These are phyloP conservation scores for Pichia terricola DNA, from an alignment of 1,139 yeast species.

Conservation along the genomic window DNA sequence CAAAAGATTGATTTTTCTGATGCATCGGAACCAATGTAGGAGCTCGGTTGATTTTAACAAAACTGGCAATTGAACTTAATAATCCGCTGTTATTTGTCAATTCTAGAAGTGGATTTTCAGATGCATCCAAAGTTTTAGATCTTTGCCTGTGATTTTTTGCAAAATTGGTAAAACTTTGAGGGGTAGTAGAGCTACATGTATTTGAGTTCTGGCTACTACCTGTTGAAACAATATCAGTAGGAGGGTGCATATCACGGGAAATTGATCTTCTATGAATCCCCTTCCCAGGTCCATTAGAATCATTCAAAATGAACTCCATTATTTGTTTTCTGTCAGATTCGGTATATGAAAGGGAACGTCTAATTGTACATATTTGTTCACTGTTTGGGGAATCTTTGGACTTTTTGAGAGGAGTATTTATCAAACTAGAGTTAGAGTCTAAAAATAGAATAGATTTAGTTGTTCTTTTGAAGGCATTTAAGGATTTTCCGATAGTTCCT, in stretches of 20 bases:
- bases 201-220: neutral
- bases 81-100: slow-evolving; percentile 15
- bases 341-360: slow-evolving; percentile 9
- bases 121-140: slow-evolving; percentile 21
- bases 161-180: too few species aligned
- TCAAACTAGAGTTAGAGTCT: slow-evolving; percentile 11
- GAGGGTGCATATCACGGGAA: neutral
- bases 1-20: neutral
- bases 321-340: slow-evolving; percentile 8
- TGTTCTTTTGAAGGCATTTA: slow-evolving; percentile 14
- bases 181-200: neutral
- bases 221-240: neutral
- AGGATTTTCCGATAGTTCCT: slow-evolving; percentile 14
- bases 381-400: neutral
- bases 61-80: slow-evolving; percentile 21
- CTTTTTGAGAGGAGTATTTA: neutral
- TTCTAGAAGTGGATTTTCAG: slow-evolving; percentile 14
- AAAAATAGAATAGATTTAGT: slow-evolving; percentile 19
- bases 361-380: slow-evolving; percentile 1
- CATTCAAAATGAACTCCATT: slow-evolving; percentile 1
- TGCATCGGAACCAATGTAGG: slow-evolving; percentile 2
- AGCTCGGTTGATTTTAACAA: slow-evolving; percentile 17
- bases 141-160: slow-evolving; percentile 14
- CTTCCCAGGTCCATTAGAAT: neutral
- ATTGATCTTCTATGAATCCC: neutral